phyloP scores from a whole-genome alignment of 768 basidiomycete genomes.

The Solioccasus polychromus region DNA sequence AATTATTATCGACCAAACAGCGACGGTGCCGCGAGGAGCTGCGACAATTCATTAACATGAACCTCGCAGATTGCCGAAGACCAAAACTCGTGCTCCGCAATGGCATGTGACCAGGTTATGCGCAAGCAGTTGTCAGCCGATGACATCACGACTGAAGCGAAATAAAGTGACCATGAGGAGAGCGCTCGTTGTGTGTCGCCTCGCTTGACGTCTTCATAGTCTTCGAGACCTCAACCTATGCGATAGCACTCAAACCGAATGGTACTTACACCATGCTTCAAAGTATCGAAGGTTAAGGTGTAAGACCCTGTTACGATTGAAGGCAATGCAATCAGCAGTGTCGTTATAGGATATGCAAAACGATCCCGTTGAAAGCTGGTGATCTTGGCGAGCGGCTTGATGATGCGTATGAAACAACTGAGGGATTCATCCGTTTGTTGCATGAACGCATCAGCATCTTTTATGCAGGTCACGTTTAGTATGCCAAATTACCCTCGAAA shows the following conservation, averaged over 20 bases:
- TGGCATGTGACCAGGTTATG: too few relatives aligned
- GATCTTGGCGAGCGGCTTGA: constrained; percentile 62
- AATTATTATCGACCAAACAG: too few relatives aligned
- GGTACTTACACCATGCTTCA: constrained; percentile 73
- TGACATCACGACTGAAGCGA: too few relatives aligned
- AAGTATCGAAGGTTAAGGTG: constrained; percentile 85
- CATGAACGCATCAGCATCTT: constrained; percentile 42
- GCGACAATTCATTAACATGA: too few relatives aligned
- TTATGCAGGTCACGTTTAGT: too few relatives aligned
- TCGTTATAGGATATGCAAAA: constrained; percentile 84
- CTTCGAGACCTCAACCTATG: too few relatives aligned
- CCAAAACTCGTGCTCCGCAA: too few relatives aligned
- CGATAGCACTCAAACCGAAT: neutral
- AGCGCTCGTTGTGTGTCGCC: neutral
- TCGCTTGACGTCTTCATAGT: constrained; percentile 1
- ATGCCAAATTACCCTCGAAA: too few relatives aligned
- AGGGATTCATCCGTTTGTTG: constrained; percentile 67
- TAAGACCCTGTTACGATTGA: constrained; percentile 83
- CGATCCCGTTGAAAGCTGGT: constrained; percentile 65
- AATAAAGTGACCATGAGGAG: neutral
- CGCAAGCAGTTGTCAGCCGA: too few relatives aligned
- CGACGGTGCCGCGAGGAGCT: too few relatives aligned
- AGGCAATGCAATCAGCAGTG: constrained; percentile 78
- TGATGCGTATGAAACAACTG: constrained; percentile 60
- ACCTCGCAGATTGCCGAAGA: too few relatives aligned